phyloP scores from a whole-genome alignment of 805 yeast genomes.

The Nakazawaea wyomingensis region DNA sequence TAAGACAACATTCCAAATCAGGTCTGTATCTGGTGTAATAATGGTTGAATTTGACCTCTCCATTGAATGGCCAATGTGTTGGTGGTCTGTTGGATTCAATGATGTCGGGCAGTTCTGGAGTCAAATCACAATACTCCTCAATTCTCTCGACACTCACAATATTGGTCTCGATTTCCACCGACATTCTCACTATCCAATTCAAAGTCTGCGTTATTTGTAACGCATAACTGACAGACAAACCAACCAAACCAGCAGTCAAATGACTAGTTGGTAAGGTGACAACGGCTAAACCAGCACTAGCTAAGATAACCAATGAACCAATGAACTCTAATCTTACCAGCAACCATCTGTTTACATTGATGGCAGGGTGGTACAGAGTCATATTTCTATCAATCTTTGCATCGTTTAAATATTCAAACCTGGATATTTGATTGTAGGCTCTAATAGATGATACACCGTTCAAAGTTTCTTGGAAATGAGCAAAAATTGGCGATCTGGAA shows the following conservation, averaged over 20 bases:
- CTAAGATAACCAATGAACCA: constrained; percentile 74
- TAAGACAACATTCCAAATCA: constrained; percentile 64
- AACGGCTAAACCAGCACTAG: constrained; percentile 74
- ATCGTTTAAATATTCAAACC: constrained; percentile 54
- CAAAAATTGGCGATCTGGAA: constrained; percentile 63
- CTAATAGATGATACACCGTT: constrained; percentile 61
- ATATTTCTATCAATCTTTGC: constrained; percentile 68
- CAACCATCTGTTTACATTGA: constrained; percentile 85
- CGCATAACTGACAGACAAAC: constrained; percentile 80
- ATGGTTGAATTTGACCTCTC: constrained; percentile 52
- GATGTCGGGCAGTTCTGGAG: constrained; percentile 69
- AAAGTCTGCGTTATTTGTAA: constrained; percentile 79
- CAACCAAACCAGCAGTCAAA: constrained; percentile 76
- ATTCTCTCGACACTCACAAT: constrained; percentile 90
- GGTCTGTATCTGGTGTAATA: constrained; percentile 71
- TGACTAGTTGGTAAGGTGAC: constrained; percentile 52
- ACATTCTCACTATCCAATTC: constrained; percentile 91
- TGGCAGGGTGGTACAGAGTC: constrained; percentile 79
- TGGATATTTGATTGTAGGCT: constrained; percentile 52
- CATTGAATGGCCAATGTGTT: constrained; percentile 55
- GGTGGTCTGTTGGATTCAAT: constrained; percentile 62
- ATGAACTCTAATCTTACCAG: constrained; percentile 80
- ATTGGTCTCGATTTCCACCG: constrained; percentile 89
- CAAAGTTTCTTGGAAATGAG: constrained; percentile 67
- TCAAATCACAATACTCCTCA: constrained; percentile 65